phyloP scores from a whole-genome alignment of 768 basidiomycete species.

The Amanita pallidorosea region DNA sequence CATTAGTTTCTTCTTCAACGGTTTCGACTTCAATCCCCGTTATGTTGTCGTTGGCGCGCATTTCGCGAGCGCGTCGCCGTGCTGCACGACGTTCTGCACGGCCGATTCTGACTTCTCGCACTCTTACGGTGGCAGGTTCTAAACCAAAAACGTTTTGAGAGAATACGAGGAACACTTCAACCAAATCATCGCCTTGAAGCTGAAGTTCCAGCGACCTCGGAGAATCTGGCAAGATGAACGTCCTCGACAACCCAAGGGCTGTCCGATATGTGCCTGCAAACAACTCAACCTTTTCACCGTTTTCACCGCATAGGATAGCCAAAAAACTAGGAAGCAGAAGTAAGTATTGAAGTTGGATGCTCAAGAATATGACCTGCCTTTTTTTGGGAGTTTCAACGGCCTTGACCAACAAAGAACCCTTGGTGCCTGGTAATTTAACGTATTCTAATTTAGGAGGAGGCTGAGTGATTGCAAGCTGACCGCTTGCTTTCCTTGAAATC shows the following conservation, averaged over 20 bases:
- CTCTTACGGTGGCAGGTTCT: constrained; percentile 86
- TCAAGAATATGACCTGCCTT: constrained; percentile 37
- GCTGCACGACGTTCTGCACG: constrained; percentile 82
- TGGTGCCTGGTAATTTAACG: constrained; percentile 87
- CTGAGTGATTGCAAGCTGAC: constrained; percentile 31
- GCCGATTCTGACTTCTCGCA: constrained; percentile 88
- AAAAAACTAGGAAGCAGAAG: constrained; percentile 49
- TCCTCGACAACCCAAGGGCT: constrained; percentile 84
- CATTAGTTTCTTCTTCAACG: constrained; percentile 39
- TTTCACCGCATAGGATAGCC: constrained; percentile 86
- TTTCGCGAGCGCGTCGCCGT: constrained; percentile 66
- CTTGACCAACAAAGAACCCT: constrained; percentile 73
- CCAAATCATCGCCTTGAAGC: constrained; percentile 85
- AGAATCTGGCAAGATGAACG: constrained; percentile 87
- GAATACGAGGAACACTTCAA: constrained; percentile 87
- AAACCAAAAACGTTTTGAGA: constrained; percentile 87
- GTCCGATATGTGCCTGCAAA: constrained; percentile 88
- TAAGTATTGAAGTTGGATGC: neutral
- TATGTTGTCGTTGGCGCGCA: constrained; percentile 38
- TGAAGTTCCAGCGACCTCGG: constrained; percentile 81
- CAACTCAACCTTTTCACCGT: constrained; percentile 86
- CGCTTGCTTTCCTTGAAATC: constrained; percentile 18
- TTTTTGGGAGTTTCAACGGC: constrained; percentile 86
- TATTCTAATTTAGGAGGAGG: constrained; percentile 84
- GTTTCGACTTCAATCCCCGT: constrained; percentile 33